Evolutionary conservation across 2,329 filamentous ascomycete species (phyloP).

Genomic region (Bipolaris cookei): DNA sequence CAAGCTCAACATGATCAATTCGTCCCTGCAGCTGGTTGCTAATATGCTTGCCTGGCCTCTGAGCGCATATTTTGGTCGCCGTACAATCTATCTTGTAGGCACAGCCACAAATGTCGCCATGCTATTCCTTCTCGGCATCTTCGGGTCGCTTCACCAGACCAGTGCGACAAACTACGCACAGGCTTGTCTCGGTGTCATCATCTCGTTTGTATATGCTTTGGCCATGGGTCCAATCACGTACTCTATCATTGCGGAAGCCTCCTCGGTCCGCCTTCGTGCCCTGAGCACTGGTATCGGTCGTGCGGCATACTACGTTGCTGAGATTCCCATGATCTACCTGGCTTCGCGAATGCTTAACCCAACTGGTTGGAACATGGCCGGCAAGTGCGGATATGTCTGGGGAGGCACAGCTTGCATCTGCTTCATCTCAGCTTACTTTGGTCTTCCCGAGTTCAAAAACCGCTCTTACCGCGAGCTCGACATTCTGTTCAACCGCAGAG

Average conservation of each 20-base stretch:
- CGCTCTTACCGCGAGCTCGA: conserved; percentile 59
- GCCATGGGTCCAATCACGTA: conserved; percentile 69
- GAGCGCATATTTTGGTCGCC: conserved; percentile 67
- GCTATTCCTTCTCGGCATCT: conserved; percentile 65
- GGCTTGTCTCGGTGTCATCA: conserved; percentile 66
- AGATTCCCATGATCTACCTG: conserved; percentile 70
- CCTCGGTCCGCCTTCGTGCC: conserved; percentile 66
- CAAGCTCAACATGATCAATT: conserved; percentile 68
- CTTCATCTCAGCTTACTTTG: conserved; percentile 57
- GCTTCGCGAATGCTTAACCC: conserved; percentile 59
- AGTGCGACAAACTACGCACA: conserved; percentile 59
- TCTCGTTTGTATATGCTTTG: conserved; percentile 68
- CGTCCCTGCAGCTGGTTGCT: conserved; percentile 65
- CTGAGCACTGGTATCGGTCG: conserved; percentile 69
- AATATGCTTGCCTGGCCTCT: conserved; percentile 71
- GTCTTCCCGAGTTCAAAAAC: conserved; percentile 61
- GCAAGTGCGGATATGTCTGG: conserved; percentile 42
- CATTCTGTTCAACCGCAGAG: conserved; percentile 49
- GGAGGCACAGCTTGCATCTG: conserved; percentile 60
- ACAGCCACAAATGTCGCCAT: conserved; percentile 60
- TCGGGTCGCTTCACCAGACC: conserved; percentile 57
- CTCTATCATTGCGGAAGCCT: conserved; percentile 71
- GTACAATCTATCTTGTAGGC: conserved; percentile 68
- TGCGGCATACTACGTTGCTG: conserved; percentile 66
- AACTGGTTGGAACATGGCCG: conserved; percentile 49